Evolutionary conservation across 768 basidiomycete genomes (phyloP), one percentile per base, ranked within the genome.

Genomic region (Boletus vinaceobasis): DNA sequence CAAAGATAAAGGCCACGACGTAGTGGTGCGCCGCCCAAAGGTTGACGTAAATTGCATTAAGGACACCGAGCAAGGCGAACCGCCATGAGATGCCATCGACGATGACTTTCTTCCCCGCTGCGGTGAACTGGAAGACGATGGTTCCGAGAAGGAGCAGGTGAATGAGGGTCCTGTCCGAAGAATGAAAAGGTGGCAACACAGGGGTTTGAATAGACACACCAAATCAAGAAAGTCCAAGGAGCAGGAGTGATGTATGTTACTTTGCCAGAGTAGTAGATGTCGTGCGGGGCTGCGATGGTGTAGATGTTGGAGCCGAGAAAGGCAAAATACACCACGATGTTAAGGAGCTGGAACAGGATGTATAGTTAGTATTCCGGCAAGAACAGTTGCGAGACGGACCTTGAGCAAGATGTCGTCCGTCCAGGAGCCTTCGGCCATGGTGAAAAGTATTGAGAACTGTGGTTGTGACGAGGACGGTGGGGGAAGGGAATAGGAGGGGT

Each of bases 221-320:
- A 96, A 67, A 94, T 88, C 75, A 88, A 81, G 77, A 93, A 96
- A 2, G 90, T 88, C 84, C 90, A 97, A 27, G 87, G 84, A 26
- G 92, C 90, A n/a, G 96, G 96, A 1, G 94, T 97, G 54, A 98
- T 76, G 72, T 94, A 98, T 0, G 95, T 97, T 62, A 89, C 86
- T 69, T 92, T 92, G 43, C 83, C 85, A 59, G 76, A 71, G 66
- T 78, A 83, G 73, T 92, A 91, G 48, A 84, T 78, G 58, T 81
- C 84, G 39, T 81, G 79, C 1, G 90, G 90, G 2, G 83, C 80
- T 7, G 91, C 85, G 57, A 93, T 80, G 49, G 86, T 87, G 78
- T 92, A 95, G 53, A 94, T 79, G 73, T 96, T 96, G 37, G 87
- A 88, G 32, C 90, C 93, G n/a, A 96, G 77, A 74, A 95, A 93